These are phyloP conservation scores for Sarocladiaceae sp. DNA, from an alignment of 2,329 filamentous ascomycete species.

Conservation along the genomic window DNA sequence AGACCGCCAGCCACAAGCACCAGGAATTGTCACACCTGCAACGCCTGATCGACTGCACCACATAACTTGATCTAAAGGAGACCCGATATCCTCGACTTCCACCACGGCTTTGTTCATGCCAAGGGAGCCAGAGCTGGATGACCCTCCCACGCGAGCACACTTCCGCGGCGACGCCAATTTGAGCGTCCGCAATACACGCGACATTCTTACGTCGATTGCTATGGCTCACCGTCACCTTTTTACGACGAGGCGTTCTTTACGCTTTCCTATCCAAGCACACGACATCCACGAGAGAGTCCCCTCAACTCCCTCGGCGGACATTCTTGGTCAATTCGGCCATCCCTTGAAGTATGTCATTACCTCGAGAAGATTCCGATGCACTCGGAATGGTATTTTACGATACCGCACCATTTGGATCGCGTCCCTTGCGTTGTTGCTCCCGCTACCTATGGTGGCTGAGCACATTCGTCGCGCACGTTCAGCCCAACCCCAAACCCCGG, in stretches of 20 bases:
- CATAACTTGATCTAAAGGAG: not conserved
- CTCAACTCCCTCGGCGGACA: not conserved
- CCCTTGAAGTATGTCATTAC: not conserved
- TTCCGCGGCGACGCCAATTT: conserved; percentile 2
- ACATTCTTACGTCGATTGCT: not conserved
- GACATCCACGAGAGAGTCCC: not conserved
- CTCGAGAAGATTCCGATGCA: not conserved
- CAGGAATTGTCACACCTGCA: not conserved
- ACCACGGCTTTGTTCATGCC: not conserved
- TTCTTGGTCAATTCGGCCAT: too few species aligned
- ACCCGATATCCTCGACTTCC: too few species aligned
- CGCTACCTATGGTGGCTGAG: conserved; percentile 3
- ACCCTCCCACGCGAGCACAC: not conserved
- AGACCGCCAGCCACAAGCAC: too few species aligned
- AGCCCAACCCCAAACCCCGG: too few species aligned
- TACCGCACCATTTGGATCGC: too few species aligned
- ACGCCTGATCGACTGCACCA: not conserved
- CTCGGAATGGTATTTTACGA: not conserved
- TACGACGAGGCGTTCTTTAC: conserved; percentile 3
- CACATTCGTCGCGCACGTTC: not conserved
- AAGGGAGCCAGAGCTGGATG: not conserved
- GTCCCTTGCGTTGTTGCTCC: too few species aligned
- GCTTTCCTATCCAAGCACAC: conserved; percentile 1
- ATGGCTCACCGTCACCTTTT: not conserved
- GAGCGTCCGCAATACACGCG: conserved; percentile 4